Evolutionary conservation across 2,329 filamentous ascomycete genomes (phyloP).

Genomic region (Xylariaceae sp.): DNA sequence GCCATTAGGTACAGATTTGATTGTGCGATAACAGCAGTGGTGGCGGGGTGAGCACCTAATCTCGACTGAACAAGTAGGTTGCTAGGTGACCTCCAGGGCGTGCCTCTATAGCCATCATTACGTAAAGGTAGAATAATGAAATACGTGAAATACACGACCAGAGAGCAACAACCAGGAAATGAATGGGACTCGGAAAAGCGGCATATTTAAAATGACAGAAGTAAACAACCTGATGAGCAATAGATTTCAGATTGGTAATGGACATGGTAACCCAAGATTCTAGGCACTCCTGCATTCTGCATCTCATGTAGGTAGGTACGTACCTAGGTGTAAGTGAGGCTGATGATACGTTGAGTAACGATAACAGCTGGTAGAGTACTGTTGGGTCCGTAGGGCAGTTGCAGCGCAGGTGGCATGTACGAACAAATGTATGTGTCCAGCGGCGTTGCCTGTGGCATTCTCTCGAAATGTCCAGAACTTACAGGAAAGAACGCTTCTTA

Average conservation of each 20-base stretch:
- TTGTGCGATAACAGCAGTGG: conserved; percentile 15
- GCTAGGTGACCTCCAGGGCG: neutral
- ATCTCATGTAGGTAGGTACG: neutral
- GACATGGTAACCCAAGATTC: neutral
- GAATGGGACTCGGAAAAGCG: neutral
- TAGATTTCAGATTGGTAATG: neutral
- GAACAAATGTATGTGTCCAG: no score
- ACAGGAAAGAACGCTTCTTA: conserved; percentile 11
- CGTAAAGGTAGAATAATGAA: neutral
- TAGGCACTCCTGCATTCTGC: neutral
- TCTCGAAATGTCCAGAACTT: conserved; percentile 37
- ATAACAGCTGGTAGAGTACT: neutral
- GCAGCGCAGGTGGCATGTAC: neutral
- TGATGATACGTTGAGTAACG: neutral
- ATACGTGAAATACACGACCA: neutral
- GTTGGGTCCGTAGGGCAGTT: neutral
- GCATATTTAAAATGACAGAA: neutral
- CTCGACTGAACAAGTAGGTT: neutral
- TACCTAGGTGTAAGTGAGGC: neutral
- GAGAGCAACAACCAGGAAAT: neutral
- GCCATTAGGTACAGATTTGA: conserved; percentile 5
- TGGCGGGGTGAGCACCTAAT: conserved; percentile 17
- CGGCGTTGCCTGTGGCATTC: neutral
- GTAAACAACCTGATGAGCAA: neutral
- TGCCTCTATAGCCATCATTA: neutral